These are phyloP conservation scores for Penicillium sp. DNA, from an alignment of 2,329 filamentous ascomycete genomes.

Conservation along the genomic window DNA sequence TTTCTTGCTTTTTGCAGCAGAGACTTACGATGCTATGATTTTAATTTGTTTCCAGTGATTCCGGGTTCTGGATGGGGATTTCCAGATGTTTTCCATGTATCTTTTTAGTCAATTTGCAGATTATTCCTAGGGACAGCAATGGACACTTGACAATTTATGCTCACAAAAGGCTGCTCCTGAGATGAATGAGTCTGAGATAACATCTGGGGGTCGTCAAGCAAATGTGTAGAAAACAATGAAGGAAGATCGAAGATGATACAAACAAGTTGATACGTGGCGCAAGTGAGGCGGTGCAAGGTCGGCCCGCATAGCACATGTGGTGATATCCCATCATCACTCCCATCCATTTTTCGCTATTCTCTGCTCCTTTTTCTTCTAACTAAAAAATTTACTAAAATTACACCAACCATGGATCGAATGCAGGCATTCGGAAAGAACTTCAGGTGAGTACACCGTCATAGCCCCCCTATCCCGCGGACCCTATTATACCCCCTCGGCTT, in stretches of 20 bases:
- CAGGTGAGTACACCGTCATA: conserved; percentile 49
- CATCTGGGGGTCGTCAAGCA: not conserved
- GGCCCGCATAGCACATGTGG: conserved; percentile 12
- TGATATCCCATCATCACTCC: conserved; percentile 11
- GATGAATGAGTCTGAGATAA: not conserved
- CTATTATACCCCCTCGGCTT: conserved; percentile 9
- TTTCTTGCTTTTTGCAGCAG: conserved; percentile 2
- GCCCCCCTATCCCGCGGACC: conserved; percentile 4
- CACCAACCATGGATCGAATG: conserved; percentile 62
- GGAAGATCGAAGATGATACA: not conserved
- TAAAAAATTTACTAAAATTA: not conserved
- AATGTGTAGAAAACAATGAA: too few species aligned
- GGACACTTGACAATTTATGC: not conserved
- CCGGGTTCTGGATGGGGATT: not conserved
- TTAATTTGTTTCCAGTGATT: not conserved
- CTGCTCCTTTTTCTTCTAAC: not conserved
- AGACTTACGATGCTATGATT: conserved; percentile 4
- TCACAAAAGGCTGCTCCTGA: not conserved
- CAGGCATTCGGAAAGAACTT: conserved; percentile 69
- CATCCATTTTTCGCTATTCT: not conserved
- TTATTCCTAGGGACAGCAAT: not conserved
- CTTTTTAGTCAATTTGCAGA: not conserved
- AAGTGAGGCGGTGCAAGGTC: conserved; percentile 23
- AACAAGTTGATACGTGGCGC: conserved; percentile 22
- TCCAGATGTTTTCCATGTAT: not conserved